Base-by-base conservation (phyloP, 345 rosid species). In the Populus pruinosa region DNA sequence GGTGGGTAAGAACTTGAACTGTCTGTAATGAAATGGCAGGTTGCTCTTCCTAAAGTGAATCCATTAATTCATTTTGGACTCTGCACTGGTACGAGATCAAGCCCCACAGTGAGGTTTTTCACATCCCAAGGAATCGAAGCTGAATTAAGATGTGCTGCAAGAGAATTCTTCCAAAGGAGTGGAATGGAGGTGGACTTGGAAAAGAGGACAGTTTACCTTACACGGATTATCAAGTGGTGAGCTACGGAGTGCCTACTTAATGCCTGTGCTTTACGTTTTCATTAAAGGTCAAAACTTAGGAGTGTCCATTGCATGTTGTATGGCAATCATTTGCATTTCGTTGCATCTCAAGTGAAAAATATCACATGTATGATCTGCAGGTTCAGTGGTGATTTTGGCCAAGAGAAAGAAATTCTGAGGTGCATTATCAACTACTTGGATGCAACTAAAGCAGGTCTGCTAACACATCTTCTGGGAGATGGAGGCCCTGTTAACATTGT, bases 11-110 rank as follows among this genome's bases (percentile, higher is more conserved):
- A n/a, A 3, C 68, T 36, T 41, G 36, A 67, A 36, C 36, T 56
- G 43, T 17, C 27, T 23, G 5, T 5, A 2, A 25, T 23, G 35
- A 38, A 6, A 27, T 79, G 80, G 69, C 90, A 95, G 99, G 79
- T 90, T 14, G 80, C 80, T 55, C 80, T 86, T 79, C 77, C 81
- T 38, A 92, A 83, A 77, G 72, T 88, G 77, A 93, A 91, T 76
- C 97, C 99, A 8, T 77, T 93, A 20, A 83, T 96, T 61, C 97
- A 96, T 86, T 93, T 92, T 63, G 98, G 99, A 62, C 83, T 89
- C 8, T 96, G 96, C 83, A 86, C 89, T 18, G 99, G 99, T 70
- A 84, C 99, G 43, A 89, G 84, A 75, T 93, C 98, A 41, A 88
- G 93, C 82, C 97, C 99, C 18, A 62, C 79, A 0, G 92, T 92